Evolutionary conservation across 1,139 yeast genomes (phyloP), one percentile per base, ranked within the genome.

Genomic region (Taphrina sp.): DNA sequence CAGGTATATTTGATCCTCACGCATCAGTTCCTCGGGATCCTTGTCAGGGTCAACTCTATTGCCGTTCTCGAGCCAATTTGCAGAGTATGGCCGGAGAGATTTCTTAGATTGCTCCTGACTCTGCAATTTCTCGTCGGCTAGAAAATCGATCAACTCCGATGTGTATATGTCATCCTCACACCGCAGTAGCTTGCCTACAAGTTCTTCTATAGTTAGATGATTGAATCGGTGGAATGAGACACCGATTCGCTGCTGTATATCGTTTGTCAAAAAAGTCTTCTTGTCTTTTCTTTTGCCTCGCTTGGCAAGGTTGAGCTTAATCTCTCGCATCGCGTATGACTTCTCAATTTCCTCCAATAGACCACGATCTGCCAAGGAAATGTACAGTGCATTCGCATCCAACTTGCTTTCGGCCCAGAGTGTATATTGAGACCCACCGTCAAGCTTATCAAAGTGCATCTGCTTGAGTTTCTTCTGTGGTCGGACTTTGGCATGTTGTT

Each of bases 391-490:
- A 29, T 51, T 57, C 7, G 60, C 59, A 8, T 74, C 80, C 55
- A 70, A 72, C 45, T 76, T 76, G 26, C 76, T 72, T 36, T 77
- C 79, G n/a, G 75, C 76, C 98, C 98, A 92, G 55, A 92, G 79
- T 0, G 97, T 90, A 42, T 82, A 77, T 42, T 82, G 79, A 43
- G 87, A 81, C 33, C 72, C 66, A 46, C 76, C 75, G 16, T 63
- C 65, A 43, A 92, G 74, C 66, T 81, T 85, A 63, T 90, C 95
- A 97, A 97, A 92, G 67, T 92, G 98, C 76, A 92, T 83, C 66
- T 90, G 97, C 68, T 90, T 92, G 64, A 92, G 74, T 61, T 82
- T 83, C 16, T 78, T 72, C 57, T 77, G 77, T 3, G 94, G 85
- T 55, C 83, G 73, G 28, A 64, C 59, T 64, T 61, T 41, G 14